A percentile compares a stretch with the other conserved stretches of the same genome.
These are phyloP conservation scores for Candida gorgasii DNA, from an alignment of 805 yeast genomes.

Conservation along the genomic window DNA sequence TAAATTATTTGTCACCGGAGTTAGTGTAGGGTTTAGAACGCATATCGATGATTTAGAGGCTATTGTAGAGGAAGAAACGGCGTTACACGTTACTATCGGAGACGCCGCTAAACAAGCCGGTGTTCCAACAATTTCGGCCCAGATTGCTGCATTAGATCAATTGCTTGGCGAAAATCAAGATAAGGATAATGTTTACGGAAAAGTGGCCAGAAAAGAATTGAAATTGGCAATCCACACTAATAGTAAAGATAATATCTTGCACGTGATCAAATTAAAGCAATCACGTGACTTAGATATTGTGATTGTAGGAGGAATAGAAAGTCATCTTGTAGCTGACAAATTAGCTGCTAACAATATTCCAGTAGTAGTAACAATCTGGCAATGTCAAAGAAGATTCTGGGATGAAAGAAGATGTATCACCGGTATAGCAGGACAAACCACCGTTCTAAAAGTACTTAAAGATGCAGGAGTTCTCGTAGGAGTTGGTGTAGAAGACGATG, in stretches of 20 bases:
- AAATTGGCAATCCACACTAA: slow-evolving; percentile 9
- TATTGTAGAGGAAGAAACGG: slow-evolving; percentile 5
- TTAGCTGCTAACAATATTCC: slow-evolving; percentile 4
- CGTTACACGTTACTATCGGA: slow-evolving; percentile 9
- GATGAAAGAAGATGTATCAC: slow-evolving; percentile 9
- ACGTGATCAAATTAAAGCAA: slow-evolving; percentile 4
- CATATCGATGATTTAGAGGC: slow-evolving; percentile 1
- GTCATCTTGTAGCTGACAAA: slow-evolving; percentile 5
- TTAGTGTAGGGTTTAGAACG: slow-evolving; percentile 8
- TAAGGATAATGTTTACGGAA: slow-evolving; percentile 5
- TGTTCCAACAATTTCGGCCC: slow-evolving; percentile 9
- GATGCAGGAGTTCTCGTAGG: slow-evolving; percentile 9
- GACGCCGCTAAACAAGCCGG: slow-evolving; percentile 7
- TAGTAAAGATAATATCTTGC: slow-evolving; percentile 6
- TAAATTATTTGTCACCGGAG: slow-evolving; percentile 9
- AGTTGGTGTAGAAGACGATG: slow-evolving; percentile 6
- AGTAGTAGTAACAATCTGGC: slow-evolving; percentile 10
- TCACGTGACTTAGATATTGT: slow-evolving; percentile 1
- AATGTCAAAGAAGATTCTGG: slow-evolving; percentile 11
- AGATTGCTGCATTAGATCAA: slow-evolving; percentile 3
- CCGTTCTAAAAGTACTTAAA: slow-evolving; percentile 6
- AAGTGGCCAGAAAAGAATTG: slow-evolving; percentile 5
- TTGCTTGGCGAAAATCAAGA: neutral
- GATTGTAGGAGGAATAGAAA: slow-evolving; percentile 7
- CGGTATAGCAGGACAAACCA: slow-evolving; percentile 8